Conservation (phyloP, 2,329 filamentous ascomycete genomes). For the Phaeophleospora eucalypticola region DNA sequence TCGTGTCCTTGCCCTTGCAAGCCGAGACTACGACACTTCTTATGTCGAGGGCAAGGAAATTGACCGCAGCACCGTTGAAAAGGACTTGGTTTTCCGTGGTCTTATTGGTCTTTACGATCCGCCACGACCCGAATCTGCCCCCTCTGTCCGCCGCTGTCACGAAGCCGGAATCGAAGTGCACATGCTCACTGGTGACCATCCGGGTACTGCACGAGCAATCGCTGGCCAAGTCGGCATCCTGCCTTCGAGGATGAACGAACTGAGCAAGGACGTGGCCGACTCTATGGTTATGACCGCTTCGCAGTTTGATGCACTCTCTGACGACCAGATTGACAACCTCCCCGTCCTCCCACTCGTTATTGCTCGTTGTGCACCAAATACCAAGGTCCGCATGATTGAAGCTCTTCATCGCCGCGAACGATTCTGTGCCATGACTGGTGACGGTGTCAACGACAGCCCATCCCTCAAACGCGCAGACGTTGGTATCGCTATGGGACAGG, state of each 20-base stretch:
- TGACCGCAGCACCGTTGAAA: conserved; percentile 61
- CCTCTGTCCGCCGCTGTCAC: conserved; percentile 65
- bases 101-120: conserved; percentile 83
- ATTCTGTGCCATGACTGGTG: conserved; percentile 84
- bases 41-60: conserved; percentile 48
- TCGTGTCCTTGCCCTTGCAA: conserved; percentile 63
- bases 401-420: conserved; percentile 71
- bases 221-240: conserved; percentile 76
- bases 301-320: conserved; percentile 58
- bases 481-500: conserved; percentile 83
- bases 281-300: conserved; percentile 69
- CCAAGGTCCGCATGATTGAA: conserved; percentile 88
- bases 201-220: conserved; percentile 72
- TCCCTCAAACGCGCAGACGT: conserved; percentile 78
- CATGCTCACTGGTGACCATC: conserved; percentile 82
- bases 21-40: conserved; percentile 37
- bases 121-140: conserved; percentile 73
- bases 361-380: conserved; percentile 77
- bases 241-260: conserved; percentile 53
- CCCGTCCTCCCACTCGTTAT: conserved; percentile 75
- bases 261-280: conserved; percentile 61
- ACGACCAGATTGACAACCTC: conserved; percentile 69
- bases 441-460: conserved; percentile 83
- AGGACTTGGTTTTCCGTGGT: conserved; percentile 68
- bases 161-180: conserved; percentile 73